These are phyloP conservation scores for Dendrocalamus latiflorus DNA, from an alignment of 202 grass and related monocot species.

Conservation along the genomic window DNA sequence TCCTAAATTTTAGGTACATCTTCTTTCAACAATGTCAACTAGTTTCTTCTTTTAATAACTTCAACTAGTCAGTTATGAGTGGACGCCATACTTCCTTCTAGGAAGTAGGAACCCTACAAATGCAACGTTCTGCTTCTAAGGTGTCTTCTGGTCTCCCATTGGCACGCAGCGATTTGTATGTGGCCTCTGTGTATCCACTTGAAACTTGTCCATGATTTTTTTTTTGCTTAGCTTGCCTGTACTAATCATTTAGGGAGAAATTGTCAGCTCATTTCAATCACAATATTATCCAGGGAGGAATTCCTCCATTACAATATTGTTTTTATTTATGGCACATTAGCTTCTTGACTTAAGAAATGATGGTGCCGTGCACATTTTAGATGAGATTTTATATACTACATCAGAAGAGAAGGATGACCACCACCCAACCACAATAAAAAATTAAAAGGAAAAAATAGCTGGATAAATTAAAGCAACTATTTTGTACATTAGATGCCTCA, in stretches of 20 bases:
- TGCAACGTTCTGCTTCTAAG: no score
- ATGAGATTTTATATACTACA: not conserved
- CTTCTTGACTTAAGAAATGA: not conserved
- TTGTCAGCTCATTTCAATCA: not conserved
- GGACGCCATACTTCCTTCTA: not conserved
- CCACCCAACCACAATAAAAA: not conserved
- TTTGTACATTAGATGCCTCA: not conserved
- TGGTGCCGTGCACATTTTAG: not conserved
- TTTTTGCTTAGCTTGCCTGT: not conserved
- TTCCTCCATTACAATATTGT: not conserved
- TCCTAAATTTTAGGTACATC: not conserved
- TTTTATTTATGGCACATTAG: not conserved
- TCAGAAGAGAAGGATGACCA: not conserved
- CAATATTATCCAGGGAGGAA: not conserved
- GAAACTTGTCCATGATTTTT: not conserved
- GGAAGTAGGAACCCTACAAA: not conserved
- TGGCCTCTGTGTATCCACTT: not conserved
- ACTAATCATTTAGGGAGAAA: not conserved
- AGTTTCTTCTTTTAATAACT: not conserved
- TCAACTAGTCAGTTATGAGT: not conserved
- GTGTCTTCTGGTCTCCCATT: no score
- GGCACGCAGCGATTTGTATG: not conserved
- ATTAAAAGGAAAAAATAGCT: not conserved
- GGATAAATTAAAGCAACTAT: not conserved
- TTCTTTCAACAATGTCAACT: not conserved